Evolutionary conservation across 2,329 filamentous ascomycete genomes (phyloP), one percentile per base, ranked within the genome.

Genomic region (Cladosporium sp.): DNA sequence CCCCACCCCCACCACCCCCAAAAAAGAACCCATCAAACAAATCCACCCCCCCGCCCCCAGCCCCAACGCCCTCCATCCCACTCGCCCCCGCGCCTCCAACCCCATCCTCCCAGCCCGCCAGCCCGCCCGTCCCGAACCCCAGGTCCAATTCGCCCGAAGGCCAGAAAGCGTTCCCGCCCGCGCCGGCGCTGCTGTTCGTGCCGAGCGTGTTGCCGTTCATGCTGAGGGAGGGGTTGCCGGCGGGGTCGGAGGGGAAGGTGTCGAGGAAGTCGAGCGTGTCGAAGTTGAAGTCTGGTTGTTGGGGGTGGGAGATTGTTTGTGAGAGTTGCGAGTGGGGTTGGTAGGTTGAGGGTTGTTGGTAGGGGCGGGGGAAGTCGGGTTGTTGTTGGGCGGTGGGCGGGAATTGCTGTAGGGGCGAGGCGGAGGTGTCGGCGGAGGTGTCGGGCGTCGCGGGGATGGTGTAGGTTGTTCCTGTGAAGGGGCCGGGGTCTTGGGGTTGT

Each of bases 11-110:
- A 13, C 65, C 35, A 58, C 77, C 78, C 1, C 84, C 83, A 65
- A 87, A 86, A 71, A 86, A 87, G 65, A 88, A 88, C 0, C 82
- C 82, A 63, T 87, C 85, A 68, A 89, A 87, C 10, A 77, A 55
- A 64, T 77, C 74, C 34, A 74, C 58, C 40, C 60, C 59, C 3
- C 61, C 54, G 14, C 56, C 45, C 18, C 86, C 46, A 4, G 35
- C 51, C 9, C 40, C 54, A 2, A 45, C 46, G 13, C 44, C 44
- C 13, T 42, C 44, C 19, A 54, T 49, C 11, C 43, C 55, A 18
- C 53, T 14, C 2, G 14, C 53, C 31, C 56, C 46, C 3, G 43
- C 50, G 9, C 38, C 54, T 2, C 38, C 45, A 28, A 40, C 32
- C 9, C 37, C 44, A 19, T 49, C 46, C n/a, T 37, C 52, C 61